Percentiles rank a stretch among this genome's conserved stretches.
phyloP scores from a whole-genome alignment of 225 moss, liverwort and hornwort species.

The Pseudisothecium myosuroides region DNA sequence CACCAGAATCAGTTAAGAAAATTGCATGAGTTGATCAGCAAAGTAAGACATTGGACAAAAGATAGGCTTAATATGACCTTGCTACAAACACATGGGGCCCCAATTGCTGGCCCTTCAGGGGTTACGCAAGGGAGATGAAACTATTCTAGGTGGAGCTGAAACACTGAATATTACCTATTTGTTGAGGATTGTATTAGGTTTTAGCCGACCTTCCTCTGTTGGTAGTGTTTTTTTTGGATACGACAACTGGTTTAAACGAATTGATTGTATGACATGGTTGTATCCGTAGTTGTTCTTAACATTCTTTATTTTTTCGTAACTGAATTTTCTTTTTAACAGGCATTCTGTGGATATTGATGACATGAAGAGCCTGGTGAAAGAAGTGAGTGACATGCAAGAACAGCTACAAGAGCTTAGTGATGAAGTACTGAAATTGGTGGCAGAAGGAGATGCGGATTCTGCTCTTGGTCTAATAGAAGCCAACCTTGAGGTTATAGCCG shows the following conservation, averaged over 20 bases:
- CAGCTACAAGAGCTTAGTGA: conserved; percentile 74
- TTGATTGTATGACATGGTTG: neutral
- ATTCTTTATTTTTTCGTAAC: neutral
- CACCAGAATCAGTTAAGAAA: neutral
- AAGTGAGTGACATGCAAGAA: conserved; percentile 44
- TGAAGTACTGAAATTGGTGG: conserved; percentile 59
- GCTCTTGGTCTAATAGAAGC: conserved; percentile 76
- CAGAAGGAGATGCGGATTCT: conserved; percentile 65
- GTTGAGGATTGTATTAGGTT: neutral
- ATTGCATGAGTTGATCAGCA: neutral
- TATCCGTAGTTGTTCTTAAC: neutral
- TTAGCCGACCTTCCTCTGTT: neutral
- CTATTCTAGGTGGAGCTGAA: neutral
- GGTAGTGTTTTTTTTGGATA: neutral
- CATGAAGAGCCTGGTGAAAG: conserved; percentile 36
- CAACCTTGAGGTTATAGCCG: conserved; percentile 59
- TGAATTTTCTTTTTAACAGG: conserved; percentile 15
- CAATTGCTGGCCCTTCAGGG: neutral
- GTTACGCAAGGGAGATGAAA: neutral
- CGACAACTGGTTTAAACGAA: neutral
- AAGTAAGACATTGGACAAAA: neutral
- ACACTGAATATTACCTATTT: neutral
- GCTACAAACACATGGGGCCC: neutral
- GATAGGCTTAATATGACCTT: neutral
- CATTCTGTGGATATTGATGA: conserved; percentile 30